Evolutionary conservation across 2,329 filamentous ascomycete genomes (phyloP), one percentile per base, ranked within the genome.

Genomic region (Alternaria hordeiaustralica): DNA sequence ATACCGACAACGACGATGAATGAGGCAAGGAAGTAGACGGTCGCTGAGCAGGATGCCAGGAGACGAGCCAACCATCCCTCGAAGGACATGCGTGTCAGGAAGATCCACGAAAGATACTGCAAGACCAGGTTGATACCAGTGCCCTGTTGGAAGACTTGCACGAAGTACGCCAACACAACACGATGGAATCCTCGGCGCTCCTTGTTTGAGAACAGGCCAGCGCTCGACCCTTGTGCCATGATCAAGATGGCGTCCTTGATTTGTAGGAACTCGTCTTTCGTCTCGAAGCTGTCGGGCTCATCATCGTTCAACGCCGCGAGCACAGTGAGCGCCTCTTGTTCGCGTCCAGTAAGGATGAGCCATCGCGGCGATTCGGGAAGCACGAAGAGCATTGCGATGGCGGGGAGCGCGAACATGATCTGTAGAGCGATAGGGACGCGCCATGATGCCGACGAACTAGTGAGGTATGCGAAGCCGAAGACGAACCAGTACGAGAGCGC

Each of bases 361-460:
- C 86, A 88, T 56, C 87, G 82, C 10, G 87, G 87, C 0, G 85
- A 87, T 69, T 89, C 87, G 11, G 87, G 87, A 2, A 88, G 79
- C 13, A 80, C 80, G 58, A 85, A 78, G 4, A 85, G 63, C 5
- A 86, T 83, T 45, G 86, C 82, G 54, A 88, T 78, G 25, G 88
- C 86, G 36, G 87, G 78, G 3, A 85, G 61, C 0, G 86, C 86
- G 57, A 88, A 85, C 33, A 87, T 70, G 66, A 87, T 87, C 74
- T 89, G 87, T 73, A 88, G 86, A 8, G 84, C 85, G 55, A 88
- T 82, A 0, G 86, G 86, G 63, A 87, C 85, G 51, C 86, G 81
- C 86, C 86, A 88, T 53, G 75, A 67, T 21, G 77, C 71, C 3
- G 72, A 71, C 13, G 66, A 67, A 50, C 68, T 71, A 33, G 64